Evolutionary conservation across 2,329 filamentous ascomycete genomes (phyloP).

Genomic region (Aspergillus neotritici): DNA sequence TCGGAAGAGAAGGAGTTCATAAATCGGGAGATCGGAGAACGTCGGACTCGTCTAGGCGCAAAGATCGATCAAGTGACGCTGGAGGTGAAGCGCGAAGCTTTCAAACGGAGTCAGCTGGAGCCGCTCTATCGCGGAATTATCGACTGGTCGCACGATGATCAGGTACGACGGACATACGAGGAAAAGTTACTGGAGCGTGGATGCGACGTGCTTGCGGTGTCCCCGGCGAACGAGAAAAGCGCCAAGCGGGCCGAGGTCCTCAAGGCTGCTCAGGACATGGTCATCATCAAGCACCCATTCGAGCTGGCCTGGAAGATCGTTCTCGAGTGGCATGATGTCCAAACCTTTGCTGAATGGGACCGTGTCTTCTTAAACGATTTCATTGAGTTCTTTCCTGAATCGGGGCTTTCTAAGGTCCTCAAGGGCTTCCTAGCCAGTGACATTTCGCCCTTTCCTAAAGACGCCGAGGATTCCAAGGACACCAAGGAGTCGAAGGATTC

Average conservation of each 20-base stretch:
- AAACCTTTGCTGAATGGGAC: conserved; percentile 71
- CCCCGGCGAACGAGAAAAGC: conserved; percentile 62
- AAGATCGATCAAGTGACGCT: conserved; percentile 74
- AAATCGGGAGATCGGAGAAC: conserved; percentile 82
- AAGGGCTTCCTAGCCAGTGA: conserved; percentile 76
- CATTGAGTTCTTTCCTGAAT: conserved; percentile 74
- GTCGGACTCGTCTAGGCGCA: conserved; percentile 80
- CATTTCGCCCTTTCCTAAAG: conserved; percentile 69
- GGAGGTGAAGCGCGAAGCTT: conserved; percentile 83
- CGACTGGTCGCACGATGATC: conserved; percentile 85
- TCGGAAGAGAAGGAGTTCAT: conserved; percentile 81
- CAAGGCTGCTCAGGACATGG: conserved; percentile 82
- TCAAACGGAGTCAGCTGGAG: conserved; percentile 69
- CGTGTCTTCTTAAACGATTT: conserved; percentile 72
- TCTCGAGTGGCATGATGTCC: conserved; percentile 80
- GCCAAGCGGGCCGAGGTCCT: conserved; percentile 66
- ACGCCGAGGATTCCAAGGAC: conserved; percentile 34
- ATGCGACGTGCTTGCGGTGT: conserved; percentile 68
- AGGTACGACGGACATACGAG: conserved; percentile 74
- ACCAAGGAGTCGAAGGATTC: conserved; percentile 28
- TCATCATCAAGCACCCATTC: conserved; percentile 89
- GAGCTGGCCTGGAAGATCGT: conserved; percentile 85
- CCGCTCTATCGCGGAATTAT: conserved; percentile 75
- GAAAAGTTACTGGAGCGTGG: conserved; percentile 81
- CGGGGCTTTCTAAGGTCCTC: conserved; percentile 74